Evolutionary conservation across 2,329 filamentous ascomycete genomes (phyloP).

Genomic region (Botryotinia convoluta): DNA sequence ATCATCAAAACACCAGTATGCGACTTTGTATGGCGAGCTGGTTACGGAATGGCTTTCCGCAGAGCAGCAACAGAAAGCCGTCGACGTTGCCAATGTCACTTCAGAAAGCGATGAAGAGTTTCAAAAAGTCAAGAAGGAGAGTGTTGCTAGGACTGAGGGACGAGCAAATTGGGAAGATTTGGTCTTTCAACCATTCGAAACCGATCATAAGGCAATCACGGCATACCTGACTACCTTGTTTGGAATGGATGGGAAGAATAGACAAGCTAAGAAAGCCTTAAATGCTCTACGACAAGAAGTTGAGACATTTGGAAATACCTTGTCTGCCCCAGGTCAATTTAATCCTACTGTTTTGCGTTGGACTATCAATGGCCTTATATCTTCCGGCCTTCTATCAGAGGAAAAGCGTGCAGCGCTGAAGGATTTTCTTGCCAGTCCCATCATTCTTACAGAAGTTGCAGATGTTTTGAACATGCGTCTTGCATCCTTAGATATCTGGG

Average conservation of each 20-base stretch:
- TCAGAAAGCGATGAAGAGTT: background rate
- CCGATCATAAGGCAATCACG: conserved; percentile 46
- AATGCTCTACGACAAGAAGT: conserved; percentile 43
- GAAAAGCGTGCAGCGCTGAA: conserved; percentile 50
- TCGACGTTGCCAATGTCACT: background rate
- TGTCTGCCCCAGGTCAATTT: conserved; percentile 40
- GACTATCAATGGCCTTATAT: conserved; percentile 49
- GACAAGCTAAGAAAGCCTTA: conserved; percentile 44
- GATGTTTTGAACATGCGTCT: conserved; percentile 59
- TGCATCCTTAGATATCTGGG: conserved; percentile 50
- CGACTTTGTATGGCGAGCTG: conserved; percentile 53
- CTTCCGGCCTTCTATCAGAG: conserved; percentile 50
- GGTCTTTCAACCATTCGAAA: conserved; percentile 51
- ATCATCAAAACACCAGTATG: conserved; percentile 54
- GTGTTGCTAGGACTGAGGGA: conserved; percentile 43
- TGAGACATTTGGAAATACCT: conserved; percentile 38
- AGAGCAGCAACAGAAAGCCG: conserved; percentile 21
- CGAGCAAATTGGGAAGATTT: conserved; percentile 53
- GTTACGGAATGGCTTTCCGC: conserved; percentile 53
- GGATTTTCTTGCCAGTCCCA: conserved; percentile 49
- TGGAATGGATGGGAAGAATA: conserved; percentile 32
- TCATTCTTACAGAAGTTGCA: conserved; percentile 52
- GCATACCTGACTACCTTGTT: conserved; percentile 54
- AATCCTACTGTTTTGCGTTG: conserved; percentile 43
- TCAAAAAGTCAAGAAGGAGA: conserved; percentile 42